Evolutionary conservation across 2,329 filamentous ascomycete genomes (phyloP).

Genomic region (Penicillium digitatum): DNA sequence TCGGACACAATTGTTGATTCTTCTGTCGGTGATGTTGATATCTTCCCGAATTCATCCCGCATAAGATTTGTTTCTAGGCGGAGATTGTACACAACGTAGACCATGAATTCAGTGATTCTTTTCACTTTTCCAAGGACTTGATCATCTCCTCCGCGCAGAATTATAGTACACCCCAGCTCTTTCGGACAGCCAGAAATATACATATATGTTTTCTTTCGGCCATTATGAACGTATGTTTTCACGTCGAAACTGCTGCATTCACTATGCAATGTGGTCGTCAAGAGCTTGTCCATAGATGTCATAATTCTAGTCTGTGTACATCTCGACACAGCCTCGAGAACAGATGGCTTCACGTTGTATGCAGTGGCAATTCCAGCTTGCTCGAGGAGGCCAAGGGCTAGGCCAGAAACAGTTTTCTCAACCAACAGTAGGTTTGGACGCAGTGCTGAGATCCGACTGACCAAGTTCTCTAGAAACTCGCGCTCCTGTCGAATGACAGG

Average conservation of each 20-base stretch:
- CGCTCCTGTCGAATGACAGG: conserved; percentile 95
- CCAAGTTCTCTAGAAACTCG: conserved; percentile 86
- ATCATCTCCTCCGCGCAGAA: conserved; percentile 74
- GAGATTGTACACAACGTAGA: conserved; percentile 96
- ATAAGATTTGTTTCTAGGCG: conserved; percentile 93
- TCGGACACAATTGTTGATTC: conserved; percentile 25
- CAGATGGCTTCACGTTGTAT: conserved; percentile 94
- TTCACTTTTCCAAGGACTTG: conserved; percentile 74
- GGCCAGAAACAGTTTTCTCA: conserved; percentile 84
- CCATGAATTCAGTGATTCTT: conserved; percentile 95
- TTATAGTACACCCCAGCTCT: conserved; percentile 90
- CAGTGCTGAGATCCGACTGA: conserved; percentile 83
- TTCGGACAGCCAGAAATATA: conserved; percentile 87
- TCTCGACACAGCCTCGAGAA: conserved; percentile 88
- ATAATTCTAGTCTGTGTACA: conserved; percentile 91
- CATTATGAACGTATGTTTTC: conserved; percentile 85
- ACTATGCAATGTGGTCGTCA: conserved; percentile 68
- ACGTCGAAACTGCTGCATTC: conserved; percentile 88
- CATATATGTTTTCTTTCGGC: conserved; percentile 88
- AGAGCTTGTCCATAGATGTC: conserved; percentile 89
- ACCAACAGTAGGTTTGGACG: conserved; percentile 84
- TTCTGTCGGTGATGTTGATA: conserved; percentile 61
- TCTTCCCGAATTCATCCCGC: conserved; percentile 84
- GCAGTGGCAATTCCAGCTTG: conserved; percentile 88
- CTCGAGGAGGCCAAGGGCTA: conserved; percentile 82